Base-by-base conservation (phyloP, 306 rosid species). In the Calophaca sinica region DNA sequence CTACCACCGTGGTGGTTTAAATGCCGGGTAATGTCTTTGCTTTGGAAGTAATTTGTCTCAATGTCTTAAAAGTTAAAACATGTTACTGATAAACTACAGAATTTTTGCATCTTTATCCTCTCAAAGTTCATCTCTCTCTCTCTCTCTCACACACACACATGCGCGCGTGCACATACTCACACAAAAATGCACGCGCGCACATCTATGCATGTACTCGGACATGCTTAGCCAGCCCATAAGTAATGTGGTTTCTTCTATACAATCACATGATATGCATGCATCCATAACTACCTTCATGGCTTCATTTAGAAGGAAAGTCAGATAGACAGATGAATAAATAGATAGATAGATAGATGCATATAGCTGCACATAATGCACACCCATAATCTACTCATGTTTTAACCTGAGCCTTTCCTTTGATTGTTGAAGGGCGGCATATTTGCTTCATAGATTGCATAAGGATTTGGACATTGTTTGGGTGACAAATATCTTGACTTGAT, bases 381-480 rank as follows among this genome's bases (percentile, higher is more conserved):
- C 8, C 52, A 62, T 68, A 65, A 49, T 65, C 35, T 53, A 49
- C 63, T 32, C 45, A 68, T 63, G 62, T 62, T 41, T 80, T 68
- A 54, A 60, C 6, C 80, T 15, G 9, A 15, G 62, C 60, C 39
- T 5, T 68, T 39, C 33, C 52, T 73, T 68, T 68, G 29, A 68
- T 77, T 74, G 51, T 81, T 77, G 71, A 74, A 78, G 81, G 84
- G 82, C 78, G 81, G 64, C 67, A 80, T 70, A 72, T 75, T 78
- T 73, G 81, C 51, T 66, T 41, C 59, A 39, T 20, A 74, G 85
- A 41, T 76, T 76, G 79, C 72, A 50, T 60, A 70, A 80, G 76
- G 80, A 64, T 81, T 58, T 73, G 28, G 80, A 31, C 55, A 29
- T 58, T 76, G 72, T 60, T 68, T 28, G 70, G 72, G 76, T 53